Conservation (phyloP, 371 early-diverging fungal species). For the Choanephora cucurbitarum region DNA sequence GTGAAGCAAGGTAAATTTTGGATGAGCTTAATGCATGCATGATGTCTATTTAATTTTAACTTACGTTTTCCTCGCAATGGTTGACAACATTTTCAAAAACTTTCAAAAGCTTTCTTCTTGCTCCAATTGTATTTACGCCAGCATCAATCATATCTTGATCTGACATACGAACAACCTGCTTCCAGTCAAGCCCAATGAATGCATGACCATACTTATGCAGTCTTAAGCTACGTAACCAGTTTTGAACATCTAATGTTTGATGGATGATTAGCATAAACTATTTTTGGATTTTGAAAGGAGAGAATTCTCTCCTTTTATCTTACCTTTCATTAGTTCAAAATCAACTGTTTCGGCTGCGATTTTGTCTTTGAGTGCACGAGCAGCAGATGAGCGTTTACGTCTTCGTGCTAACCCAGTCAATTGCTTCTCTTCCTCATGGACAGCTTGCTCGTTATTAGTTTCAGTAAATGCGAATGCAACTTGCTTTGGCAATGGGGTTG, state of each 20-base stretch:
- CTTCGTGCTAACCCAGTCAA: conserved; percentile 48
- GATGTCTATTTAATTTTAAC: conserved; percentile 10
- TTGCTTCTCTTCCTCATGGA: conserved; percentile 33
- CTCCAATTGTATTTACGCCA: conserved; percentile 93
- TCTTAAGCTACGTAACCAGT: conserved; percentile 88
- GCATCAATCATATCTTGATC: conserved; percentile 82
- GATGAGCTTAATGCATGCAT: too few relatives aligned
- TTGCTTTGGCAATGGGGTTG: not conserved
- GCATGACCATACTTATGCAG: conserved; percentile 93
- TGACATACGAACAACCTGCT: conserved; percentile 80
- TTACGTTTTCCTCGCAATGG: conserved; percentile 49
- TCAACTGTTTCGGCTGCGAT: conserved; percentile 81
- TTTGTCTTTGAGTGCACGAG: conserved; percentile 71
- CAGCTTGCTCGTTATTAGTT: not conserved
- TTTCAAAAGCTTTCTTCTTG: conserved; percentile 92
- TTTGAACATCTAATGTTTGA: conserved; percentile 74
- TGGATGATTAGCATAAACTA: not conserved
- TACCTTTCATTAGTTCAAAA: conserved; percentile 78
- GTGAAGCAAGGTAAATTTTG: too few relatives aligned
- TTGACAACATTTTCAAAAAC: conserved; percentile 88
- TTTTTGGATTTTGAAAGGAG: not conserved
- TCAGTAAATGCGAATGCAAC: not conserved
- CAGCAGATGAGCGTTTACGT: conserved; percentile 50
- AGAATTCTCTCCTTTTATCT: not conserved
- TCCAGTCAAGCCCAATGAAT: conserved; percentile 87